These are phyloP conservation scores for Dictyostelium capitatum DNA, from an alignment of 78 protist genomes.

Conservation along the genomic window DNA sequence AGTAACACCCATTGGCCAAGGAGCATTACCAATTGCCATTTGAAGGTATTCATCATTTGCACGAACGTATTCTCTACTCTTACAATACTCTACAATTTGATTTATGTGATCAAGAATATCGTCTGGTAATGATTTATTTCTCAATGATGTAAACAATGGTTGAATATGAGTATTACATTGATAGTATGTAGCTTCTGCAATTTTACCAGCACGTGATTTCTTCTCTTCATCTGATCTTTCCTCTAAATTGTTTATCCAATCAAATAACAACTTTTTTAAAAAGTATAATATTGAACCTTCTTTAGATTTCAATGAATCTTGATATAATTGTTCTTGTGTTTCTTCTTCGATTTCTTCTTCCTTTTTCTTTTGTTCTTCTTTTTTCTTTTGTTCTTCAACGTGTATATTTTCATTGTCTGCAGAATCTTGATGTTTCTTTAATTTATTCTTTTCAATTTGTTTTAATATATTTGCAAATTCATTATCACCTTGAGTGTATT, in stretches of 20 bases:
- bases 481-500: slow-evolving; percentile 68
- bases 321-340: background rate
- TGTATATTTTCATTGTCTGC: slow-evolving; percentile 1
- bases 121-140: background rate
- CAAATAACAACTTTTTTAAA: slow-evolving; percentile 28
- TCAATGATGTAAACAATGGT: slow-evolving; percentile 83
- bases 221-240: slow-evolving; percentile 52
- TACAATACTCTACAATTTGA: slow-evolving; percentile 45
- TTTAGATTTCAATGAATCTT: slow-evolving; percentile 41
- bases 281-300: slow-evolving; percentile 54
- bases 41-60: slow-evolving; percentile 90
- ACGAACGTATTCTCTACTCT: slow-evolving; percentile 85
- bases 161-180: slow-evolving; percentile 79
- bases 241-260: slow-evolving; percentile 65
- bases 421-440: background rate
- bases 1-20: slow-evolving; percentile 96
- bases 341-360: slow-evolving; percentile 22
- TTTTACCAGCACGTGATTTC: slow-evolving; percentile 57
- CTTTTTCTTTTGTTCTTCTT: background rate
- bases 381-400: background rate
- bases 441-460: slow-evolving; percentile 31
- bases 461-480: slow-evolving; percentile 58
- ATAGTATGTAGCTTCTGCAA: slow-evolving; percentile 23
- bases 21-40: slow-evolving; percentile 97
- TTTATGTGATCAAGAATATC: slow-evolving; percentile 55